Evolutionary conservation across 2,329 filamentous ascomycete species (phyloP).

Genomic region (Parascedosporium putredinis): DNA sequence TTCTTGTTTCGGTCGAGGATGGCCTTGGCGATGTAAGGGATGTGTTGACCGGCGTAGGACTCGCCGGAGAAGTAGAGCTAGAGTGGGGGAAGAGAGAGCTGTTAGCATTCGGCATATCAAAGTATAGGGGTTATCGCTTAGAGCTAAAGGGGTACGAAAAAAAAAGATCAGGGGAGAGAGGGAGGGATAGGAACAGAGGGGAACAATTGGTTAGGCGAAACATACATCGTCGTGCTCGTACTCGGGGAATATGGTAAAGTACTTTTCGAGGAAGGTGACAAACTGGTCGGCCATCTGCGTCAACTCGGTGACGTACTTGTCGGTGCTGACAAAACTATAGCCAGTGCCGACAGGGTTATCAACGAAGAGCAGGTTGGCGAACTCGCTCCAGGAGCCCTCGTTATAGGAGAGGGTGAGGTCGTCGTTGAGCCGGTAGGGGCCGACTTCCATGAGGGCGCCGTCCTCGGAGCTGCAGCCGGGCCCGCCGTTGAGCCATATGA

Average conservation of each 20-base stretch:
- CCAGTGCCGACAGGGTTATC: slow-evolving; percentile 96
- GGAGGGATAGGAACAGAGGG: not conserved
- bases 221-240: slow-evolving; percentile 81
- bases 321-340: slow-evolving; percentile 87
- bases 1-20: slow-evolving; percentile 77
- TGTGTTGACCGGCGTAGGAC: slow-evolving; percentile 89
- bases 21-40: slow-evolving; percentile 88
- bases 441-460: slow-evolving; percentile 90
- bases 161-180: too few species aligned
- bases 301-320: slow-evolving; percentile 77
- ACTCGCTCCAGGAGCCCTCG: slow-evolving; percentile 97
- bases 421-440: slow-evolving; percentile 78
- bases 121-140: too few species aligned
- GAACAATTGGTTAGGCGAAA: not conserved
- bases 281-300: slow-evolving; percentile 86
- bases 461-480: slow-evolving; percentile 97
- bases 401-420: slow-evolving; percentile 65
- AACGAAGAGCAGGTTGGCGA: slow-evolving; percentile 91
- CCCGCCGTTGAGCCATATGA: slow-evolving; percentile 95
- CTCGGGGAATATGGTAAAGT: slow-evolving; percentile 81
- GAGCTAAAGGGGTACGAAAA: too few species aligned
- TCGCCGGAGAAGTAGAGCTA: slow-evolving; percentile 93
- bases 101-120: too few species aligned
- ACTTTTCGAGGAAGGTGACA: slow-evolving; percentile 80
- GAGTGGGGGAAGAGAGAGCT: not conserved